These are phyloP conservation scores for Neurospora pannonica DNA, from an alignment of 495 filamentous ascomycete genomes.

Conservation along the genomic window DNA sequence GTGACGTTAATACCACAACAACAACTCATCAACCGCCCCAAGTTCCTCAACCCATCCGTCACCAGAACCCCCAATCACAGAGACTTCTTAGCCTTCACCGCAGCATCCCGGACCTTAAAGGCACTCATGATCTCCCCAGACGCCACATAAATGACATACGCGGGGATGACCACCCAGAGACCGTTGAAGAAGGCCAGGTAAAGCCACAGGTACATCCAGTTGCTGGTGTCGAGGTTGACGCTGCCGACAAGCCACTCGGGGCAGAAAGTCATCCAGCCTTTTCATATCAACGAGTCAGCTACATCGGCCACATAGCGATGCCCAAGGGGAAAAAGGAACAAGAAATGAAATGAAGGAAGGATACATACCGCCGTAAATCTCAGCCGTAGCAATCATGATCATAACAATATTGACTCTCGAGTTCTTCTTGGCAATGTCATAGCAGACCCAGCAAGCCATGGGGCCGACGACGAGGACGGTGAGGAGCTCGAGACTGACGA, in stretches of 20 bases:
- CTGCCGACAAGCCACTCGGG: slow-evolving; percentile 84
- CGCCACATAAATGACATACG: slow-evolving; percentile 65
- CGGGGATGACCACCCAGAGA: slow-evolving; percentile 75
- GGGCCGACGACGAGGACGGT: slow-evolving; percentile 75
- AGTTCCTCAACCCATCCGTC: not conserved
- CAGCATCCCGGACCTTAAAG: slow-evolving; percentile 31
- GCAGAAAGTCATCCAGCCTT: slow-evolving; percentile 88
- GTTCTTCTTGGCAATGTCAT: slow-evolving; percentile 49
- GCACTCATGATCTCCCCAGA: slow-evolving; percentile 50
- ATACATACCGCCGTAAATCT: slow-evolving; percentile 72
- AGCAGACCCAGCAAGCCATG: slow-evolving; percentile 61
- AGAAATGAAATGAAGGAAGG: not conserved
- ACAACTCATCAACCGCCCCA: not conserved
- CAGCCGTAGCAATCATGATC: slow-evolving; percentile 75
- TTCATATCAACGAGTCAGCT: not conserved
- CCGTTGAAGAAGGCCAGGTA: slow-evolving; percentile 89
- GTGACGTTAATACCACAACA: too few species aligned
- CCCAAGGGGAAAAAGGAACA: not conserved
- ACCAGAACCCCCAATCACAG: not conserved
- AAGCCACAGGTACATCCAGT: slow-evolving; percentile 80
- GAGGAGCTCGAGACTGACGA: slow-evolving; percentile 75
- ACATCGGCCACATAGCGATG: not conserved
- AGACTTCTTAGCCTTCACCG: slow-evolving; percentile 18
- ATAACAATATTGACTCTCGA: slow-evolving; percentile 59
- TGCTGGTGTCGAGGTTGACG: slow-evolving; percentile 65